Evolutionary conservation across 768 basidiomycete species (phyloP).

Genomic region (Multifurca ochricompacta): DNA sequence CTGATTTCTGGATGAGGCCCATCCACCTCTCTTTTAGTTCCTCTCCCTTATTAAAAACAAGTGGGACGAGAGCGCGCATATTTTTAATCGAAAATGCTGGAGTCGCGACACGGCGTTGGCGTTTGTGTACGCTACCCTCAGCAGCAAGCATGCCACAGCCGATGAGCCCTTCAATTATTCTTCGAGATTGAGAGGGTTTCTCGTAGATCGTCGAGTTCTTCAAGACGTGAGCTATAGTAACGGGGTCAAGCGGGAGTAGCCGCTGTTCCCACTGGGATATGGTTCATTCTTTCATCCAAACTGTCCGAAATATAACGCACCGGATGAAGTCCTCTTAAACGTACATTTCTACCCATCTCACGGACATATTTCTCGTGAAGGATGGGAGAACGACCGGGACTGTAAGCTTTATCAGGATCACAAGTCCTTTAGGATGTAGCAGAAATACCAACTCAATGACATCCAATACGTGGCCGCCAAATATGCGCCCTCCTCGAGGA

Average conservation of each 20-base stretch:
- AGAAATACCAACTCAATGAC: constrained; percentile 5
- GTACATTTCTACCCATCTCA: constrained; percentile 61
- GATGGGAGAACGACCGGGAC: constrained; percentile 9
- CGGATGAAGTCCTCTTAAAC: constrained; percentile 58
- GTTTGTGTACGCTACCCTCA: constrained; percentile 69
- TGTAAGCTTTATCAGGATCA: neutral
- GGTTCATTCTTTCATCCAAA: neutral
- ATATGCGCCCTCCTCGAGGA: constrained; percentile 2
- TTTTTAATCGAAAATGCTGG: constrained; percentile 80
- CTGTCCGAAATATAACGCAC: constrained; percentile 36
- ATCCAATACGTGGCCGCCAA: constrained; percentile 10
- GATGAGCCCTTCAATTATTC: constrained; percentile 66
- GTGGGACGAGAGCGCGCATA: constrained; percentile 58
- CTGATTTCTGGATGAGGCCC: constrained; percentile 35
- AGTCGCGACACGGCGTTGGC: constrained; percentile 68
- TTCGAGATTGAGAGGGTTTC: constrained; percentile 77
- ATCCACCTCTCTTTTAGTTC: constrained; percentile 57
- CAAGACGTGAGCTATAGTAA: constrained; percentile 65
- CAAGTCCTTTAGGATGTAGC: neutral
- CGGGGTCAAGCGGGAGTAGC: constrained; percentile 73
- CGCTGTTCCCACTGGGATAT: constrained; percentile 62
- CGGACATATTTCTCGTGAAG: constrained; percentile 36
- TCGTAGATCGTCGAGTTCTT: constrained; percentile 67
- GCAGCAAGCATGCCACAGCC: constrained; percentile 79
- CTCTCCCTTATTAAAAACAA: constrained; percentile 61